These are phyloP conservation scores for Alternaria consortialis DNA, from an alignment of 2,329 filamentous ascomycete genomes.

Conservation along the genomic window DNA sequence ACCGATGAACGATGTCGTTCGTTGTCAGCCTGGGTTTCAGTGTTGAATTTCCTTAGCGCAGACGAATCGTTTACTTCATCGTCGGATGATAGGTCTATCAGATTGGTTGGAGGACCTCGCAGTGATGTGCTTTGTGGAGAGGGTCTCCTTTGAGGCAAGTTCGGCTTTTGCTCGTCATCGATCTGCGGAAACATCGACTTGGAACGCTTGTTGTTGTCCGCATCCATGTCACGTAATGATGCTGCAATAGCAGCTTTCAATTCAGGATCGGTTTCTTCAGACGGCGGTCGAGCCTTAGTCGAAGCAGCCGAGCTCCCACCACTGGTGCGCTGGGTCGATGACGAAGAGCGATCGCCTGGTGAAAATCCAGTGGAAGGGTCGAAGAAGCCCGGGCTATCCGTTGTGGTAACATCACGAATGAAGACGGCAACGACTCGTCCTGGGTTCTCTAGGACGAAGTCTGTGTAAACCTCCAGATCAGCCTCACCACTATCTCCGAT, in stretches of 20 bases:
- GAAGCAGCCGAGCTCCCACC: slow-evolving; percentile 18
- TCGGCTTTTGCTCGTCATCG: slow-evolving; percentile 51
- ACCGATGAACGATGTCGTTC: slow-evolving; percentile 24
- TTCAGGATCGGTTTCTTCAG: slow-evolving; percentile 59
- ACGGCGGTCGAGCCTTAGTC: slow-evolving; percentile 25
- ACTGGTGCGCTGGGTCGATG: slow-evolving; percentile 30
- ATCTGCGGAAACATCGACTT: slow-evolving; percentile 44
- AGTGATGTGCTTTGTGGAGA: slow-evolving; percentile 29
- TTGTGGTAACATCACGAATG: slow-evolving; percentile 93
- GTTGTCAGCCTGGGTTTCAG: slow-evolving; percentile 35
- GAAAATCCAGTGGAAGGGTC: slow-evolving; percentile 65
- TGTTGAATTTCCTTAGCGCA: slow-evolving; percentile 35
- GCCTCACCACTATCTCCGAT: slow-evolving; percentile 97
- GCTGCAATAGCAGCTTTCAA: slow-evolving; percentile 59
- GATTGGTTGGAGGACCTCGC: slow-evolving; percentile 46
- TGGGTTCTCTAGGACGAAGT: slow-evolving; percentile 85
- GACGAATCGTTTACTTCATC: slow-evolving; percentile 39
- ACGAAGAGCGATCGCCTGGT: slow-evolving; percentile 41
- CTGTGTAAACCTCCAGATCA: slow-evolving; percentile 95
- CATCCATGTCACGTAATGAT: slow-evolving; percentile 57
- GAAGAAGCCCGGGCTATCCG: slow-evolving; percentile 77
- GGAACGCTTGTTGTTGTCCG: slow-evolving; percentile 49
- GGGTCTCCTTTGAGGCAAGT: slow-evolving; percentile 46
- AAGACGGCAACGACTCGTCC: slow-evolving; percentile 86
- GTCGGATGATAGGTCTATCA: slow-evolving; percentile 61